A percentile compares a stretch with the other conserved stretches of the same genome.
These are phyloP conservation scores for Debaryomyces subglobosus DNA, from an alignment of 1,139 yeast genomes.

Conservation along the genomic window DNA sequence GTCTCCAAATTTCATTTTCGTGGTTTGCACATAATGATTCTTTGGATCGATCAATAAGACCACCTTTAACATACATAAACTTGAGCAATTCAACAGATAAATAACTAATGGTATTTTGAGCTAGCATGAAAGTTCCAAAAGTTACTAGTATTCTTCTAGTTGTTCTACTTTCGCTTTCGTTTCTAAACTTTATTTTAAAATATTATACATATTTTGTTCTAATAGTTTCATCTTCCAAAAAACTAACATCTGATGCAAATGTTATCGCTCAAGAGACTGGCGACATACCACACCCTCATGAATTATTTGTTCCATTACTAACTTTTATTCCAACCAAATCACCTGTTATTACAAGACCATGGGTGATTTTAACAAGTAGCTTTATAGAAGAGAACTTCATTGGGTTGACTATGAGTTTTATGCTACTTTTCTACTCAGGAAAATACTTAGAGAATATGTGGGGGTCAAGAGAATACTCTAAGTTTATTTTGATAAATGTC, in stretches of 20 bases:
- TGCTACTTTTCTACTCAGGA: slow-evolving; percentile 38
- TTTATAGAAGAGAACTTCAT: slow-evolving; percentile 39
- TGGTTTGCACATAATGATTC: slow-evolving; percentile 6
- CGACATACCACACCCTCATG: slow-evolving; percentile 45
- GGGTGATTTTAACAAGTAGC: slow-evolving; percentile 41
- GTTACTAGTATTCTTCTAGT: slow-evolving; percentile 39
- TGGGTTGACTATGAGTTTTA: slow-evolving; percentile 29
- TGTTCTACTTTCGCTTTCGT: slow-evolving; percentile 32
- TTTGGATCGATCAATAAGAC: neutral
- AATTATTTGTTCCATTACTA: slow-evolving; percentile 41
- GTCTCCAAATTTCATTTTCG: neutral
- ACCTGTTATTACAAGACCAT: slow-evolving; percentile 39
- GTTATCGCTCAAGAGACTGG: slow-evolving; percentile 38
- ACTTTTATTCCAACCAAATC: slow-evolving; percentile 44
- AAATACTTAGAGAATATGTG: slow-evolving; percentile 42
- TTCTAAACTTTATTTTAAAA: slow-evolving; percentile 31
- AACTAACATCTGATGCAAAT: slow-evolving; percentile 25
- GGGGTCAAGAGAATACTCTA: slow-evolving; percentile 38
- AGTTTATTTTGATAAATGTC: slow-evolving; percentile 28
- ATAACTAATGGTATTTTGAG: neutral
- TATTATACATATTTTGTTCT: slow-evolving; percentile 37
- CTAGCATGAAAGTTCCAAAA: slow-evolving; percentile 38
- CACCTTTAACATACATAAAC: neutral
- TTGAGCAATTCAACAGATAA: neutral
- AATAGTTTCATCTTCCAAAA: slow-evolving; percentile 35